phyloP scores from a whole-genome alignment of 208 protist genomes.

The Trypanosomatidae sp. region DNA sequence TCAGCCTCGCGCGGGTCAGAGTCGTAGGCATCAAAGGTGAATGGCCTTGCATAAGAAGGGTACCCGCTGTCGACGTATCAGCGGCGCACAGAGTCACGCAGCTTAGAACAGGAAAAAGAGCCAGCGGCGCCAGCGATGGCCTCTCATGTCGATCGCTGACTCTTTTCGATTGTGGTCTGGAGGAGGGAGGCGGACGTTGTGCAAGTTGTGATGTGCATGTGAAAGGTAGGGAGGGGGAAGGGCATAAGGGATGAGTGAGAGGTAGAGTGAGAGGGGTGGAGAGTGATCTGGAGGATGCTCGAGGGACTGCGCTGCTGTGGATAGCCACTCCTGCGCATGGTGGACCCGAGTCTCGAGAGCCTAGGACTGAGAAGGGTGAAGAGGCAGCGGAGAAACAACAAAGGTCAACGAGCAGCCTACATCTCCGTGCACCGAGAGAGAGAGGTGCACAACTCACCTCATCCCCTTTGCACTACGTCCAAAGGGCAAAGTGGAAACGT shows the following conservation, averaged over 20 bases:
- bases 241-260: background rate
- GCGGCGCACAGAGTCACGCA: background rate
- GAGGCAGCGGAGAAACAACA: background rate
- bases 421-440: background rate
- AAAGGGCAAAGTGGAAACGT: background rate
- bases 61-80: background rate
- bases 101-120: background rate
- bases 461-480: background rate
- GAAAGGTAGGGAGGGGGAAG: background rate
- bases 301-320: background rate
- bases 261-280: too few species aligned
- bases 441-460: background rate
- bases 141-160: background rate
- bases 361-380: background rate
- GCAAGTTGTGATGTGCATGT: background rate
- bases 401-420: background rate
- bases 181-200: background rate
- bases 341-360: background rate
- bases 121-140: background rate
- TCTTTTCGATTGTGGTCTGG: background rate
- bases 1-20: background rate
- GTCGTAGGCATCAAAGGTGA: constrained; percentile 14
- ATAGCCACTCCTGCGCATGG: background rate
- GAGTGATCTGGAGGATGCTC: background rate
- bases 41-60: background rate